Evolutionary conservation across 164 flowering plant genomes (phyloP).

Genomic region (Umbellularia californica): DNA sequence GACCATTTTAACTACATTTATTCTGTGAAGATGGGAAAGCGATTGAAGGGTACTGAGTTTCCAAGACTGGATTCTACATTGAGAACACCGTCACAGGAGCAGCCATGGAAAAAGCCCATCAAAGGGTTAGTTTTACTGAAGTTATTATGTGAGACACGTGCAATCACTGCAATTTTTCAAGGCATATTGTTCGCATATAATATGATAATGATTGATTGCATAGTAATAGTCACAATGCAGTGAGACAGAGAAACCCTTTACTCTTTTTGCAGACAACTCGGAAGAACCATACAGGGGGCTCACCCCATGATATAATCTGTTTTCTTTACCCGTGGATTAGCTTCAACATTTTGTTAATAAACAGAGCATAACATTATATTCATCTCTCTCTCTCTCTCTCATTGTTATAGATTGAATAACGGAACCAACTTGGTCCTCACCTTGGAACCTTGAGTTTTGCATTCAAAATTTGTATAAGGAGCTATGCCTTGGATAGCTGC

Average conservation of each 20-base stretch:
- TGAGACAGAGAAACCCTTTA: too few relatives aligned
- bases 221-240: not conserved
- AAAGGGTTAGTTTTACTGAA: constrained; percentile 1
- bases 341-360: too few relatives aligned
- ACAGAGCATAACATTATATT: not conserved
- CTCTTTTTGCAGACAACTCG: too few relatives aligned
- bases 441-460: too few relatives aligned
- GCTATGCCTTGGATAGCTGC: too few relatives aligned
- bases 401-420: too few relatives aligned
- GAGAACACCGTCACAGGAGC: constrained; percentile 16
- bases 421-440: too few relatives aligned
- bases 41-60: constrained; percentile 20
- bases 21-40: constrained; percentile 30
- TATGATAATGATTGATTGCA: not conserved
- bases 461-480: too few relatives aligned
- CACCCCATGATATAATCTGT: too few relatives aligned
- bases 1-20: not conserved
- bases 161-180: not conserved
- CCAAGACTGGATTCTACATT: constrained; percentile 22
- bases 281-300: too few relatives aligned
- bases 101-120: constrained; percentile 1
- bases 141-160: not conserved
- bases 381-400: not conserved
- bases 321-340: too few relatives aligned
- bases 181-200: not conserved